Conservation (phyloP, 306 rosid species). For the Sphenostylis stenocarpa region DNA sequence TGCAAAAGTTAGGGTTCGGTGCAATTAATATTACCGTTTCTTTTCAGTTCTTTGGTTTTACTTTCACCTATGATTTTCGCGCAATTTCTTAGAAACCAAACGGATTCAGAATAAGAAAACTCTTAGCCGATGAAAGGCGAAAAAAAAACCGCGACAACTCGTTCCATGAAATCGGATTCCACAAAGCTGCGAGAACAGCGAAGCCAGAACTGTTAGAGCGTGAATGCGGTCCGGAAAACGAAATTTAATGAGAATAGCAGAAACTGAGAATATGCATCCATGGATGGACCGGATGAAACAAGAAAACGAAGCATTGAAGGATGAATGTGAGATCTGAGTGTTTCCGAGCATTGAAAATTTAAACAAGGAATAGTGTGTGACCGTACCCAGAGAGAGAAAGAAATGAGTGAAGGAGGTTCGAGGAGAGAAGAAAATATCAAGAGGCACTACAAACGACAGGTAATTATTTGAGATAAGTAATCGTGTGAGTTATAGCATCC, state of each 20-base stretch:
- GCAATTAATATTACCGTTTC: slow-evolving; percentile 22
- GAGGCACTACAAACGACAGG: not conserved
- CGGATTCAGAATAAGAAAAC: slow-evolving; percentile 19
- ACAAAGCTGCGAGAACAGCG: not conserved
- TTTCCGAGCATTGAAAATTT: slow-evolving; percentile 3
- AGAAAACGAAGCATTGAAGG: not conserved
- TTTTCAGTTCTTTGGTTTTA: not conserved
- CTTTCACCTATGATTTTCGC: slow-evolving; percentile 19
- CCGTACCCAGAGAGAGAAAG: not conserved
- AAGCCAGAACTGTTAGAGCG: not conserved
- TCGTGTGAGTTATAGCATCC: slow-evolving; percentile 4
- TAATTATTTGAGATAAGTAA: slow-evolving; percentile 31
- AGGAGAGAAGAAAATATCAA: slow-evolving; percentile 36
- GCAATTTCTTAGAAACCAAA: slow-evolving; percentile 37
- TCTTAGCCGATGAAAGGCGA: not conserved
- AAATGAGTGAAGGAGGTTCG: not conserved
- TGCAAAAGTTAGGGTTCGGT: slow-evolving; percentile 15
- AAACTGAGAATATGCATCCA: not conserved
- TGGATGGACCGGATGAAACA: not conserved
- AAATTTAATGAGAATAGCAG: not conserved
- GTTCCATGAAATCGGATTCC: slow-evolving; percentile 7
- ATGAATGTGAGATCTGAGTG: slow-evolving; percentile 9
- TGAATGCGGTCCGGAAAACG: slow-evolving; percentile 24
- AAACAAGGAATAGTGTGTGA: not conserved
- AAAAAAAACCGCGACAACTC: not conserved